phyloP scores from a whole-genome alignment of 768 basidiomycete genomes.

The Infundibulicybe gibba region DNA sequence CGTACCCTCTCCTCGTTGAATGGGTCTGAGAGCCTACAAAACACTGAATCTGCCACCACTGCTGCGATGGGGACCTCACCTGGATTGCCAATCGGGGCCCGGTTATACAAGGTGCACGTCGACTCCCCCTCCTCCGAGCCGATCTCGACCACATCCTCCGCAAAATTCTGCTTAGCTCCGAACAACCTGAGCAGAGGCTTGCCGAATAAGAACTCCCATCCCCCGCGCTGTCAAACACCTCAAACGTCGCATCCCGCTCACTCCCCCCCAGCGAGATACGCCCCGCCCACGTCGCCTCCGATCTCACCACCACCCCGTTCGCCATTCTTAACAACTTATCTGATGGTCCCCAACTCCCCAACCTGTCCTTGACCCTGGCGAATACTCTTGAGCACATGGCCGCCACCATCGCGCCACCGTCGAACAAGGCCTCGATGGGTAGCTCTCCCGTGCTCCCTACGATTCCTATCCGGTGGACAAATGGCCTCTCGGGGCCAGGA shows the following conservation, averaged over 20 bases:
- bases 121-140: too few species aligned
- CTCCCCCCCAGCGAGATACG: neutral
- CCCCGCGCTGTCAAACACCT: slow-evolving; percentile 9
- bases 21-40: slow-evolving; percentile 20
- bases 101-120: too few species aligned
- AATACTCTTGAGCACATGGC: neutral
- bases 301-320: neutral
- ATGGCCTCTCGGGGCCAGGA: neutral
- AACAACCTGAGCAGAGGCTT: slow-evolving; percentile 6
- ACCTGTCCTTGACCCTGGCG: neutral
- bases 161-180: slow-evolving; percentile 4
- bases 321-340: neutral
- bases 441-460: too few species aligned
- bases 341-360: neutral
- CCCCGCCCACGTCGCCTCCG: neutral
- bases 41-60: neutral
- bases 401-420: neutral
- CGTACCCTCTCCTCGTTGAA: slow-evolving; percentile 16
- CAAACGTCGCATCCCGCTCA: neutral
- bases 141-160: neutral
- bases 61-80: neutral
- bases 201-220: slow-evolving; percentile 7
- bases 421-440: neutral
- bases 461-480: neutral
- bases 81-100: too few species aligned